Evolutionary conservation across 202 grass and related monocot species (phyloP), one percentile per base, ranked within the genome.

Genomic region (Miscanthus sacchariflorus): DNA sequence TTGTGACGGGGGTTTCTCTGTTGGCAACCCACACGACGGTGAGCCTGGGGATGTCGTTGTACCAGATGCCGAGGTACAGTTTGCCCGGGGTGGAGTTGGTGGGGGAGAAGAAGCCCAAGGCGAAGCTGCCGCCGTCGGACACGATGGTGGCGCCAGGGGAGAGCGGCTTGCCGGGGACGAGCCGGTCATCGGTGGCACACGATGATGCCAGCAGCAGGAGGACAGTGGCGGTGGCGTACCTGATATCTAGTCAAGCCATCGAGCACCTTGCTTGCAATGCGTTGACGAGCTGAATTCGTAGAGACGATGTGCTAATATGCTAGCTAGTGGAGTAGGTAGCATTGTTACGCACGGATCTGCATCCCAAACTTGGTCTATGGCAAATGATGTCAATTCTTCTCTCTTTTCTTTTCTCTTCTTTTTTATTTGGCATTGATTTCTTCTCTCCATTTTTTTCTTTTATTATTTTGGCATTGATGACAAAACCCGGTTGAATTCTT

Each of bases 41-140:
- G 76, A 63, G 35, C 6, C 54, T 2, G 38, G 77, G 77, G 15
- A 89, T 74, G 35, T 40, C 40, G 70, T 67, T 68, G 85, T 91
- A 91, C 85, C 90, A 85, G 27, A 88, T 85, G 30, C 78, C 86
- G 33, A 91, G 72, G 83, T 86, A 91, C 3, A 85, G 19, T 0
- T 48, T 80, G 28, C 15, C 12, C 43, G 59, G 12, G 9, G 35
- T 38, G 3, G 86, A 88, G 12, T 68, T 85, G 5, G 77, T 21
- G 0, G 65, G 77, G 72, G 77, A 85, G 86, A 92, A 92, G 85
- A 92, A 92, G 36, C 91, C 87, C 59, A 89, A 3, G 50, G 76
- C 78, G 19, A 89, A 89, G 77, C 39, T 59, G 66, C 48, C 70
- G 74, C 33, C 70, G 1, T 42, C 21, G 21, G 58, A 61, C 8